Base-by-base conservation (phyloP, 2,329 filamentous ascomycete genomes). In the Penicillium corylophilum region DNA sequence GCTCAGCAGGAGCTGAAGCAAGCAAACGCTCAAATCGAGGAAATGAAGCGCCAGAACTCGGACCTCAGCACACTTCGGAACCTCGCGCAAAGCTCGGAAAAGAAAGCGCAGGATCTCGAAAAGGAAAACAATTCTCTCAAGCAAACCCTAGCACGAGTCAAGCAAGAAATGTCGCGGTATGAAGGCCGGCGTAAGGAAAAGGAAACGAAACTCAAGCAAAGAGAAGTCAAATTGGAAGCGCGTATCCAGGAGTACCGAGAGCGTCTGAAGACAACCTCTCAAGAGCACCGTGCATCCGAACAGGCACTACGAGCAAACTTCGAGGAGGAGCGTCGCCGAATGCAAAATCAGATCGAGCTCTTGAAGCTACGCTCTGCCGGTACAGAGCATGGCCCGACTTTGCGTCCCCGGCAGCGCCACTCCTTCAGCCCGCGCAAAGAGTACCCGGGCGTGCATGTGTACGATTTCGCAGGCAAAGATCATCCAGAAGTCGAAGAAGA, bases 111-210 rank as follows among this genome's bases (percentile, higher is more conserved):
- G 12, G 67, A 73, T 24, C 64, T 77, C 2, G 66, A 74, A 48
- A 69, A 68, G 48, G 74, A 77, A 46, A 77, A 77, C 44, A 44
- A 54, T 8, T 61, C 63, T 1, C 64, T 77, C 43, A 76, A 76
- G 50, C 67, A 69, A 40, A 72, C 64, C 8, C 60, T 76, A 22
- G 65, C 70, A 12, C 66, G 71, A 13, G 64, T 74, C 33, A 76
- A 76, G 56, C 66, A 69, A 46, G 72, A 55, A 33, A 55, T 54
- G 52, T 48, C 48, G 5, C 16, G 48, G 31, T 54, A 54, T 31
- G 52, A 54, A 44, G 68, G 64, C 24, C 65, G 72, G 22, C 72
- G 74, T 50, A 71, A 73, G 44, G 68, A 74, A 20, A 73, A 74
- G 47, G 74, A 77, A 59, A 65, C 64, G 7, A 73, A 65, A 46